Conservation (phyloP, 75 land plant genomes). For the Selaginella tamariscina region DNA sequence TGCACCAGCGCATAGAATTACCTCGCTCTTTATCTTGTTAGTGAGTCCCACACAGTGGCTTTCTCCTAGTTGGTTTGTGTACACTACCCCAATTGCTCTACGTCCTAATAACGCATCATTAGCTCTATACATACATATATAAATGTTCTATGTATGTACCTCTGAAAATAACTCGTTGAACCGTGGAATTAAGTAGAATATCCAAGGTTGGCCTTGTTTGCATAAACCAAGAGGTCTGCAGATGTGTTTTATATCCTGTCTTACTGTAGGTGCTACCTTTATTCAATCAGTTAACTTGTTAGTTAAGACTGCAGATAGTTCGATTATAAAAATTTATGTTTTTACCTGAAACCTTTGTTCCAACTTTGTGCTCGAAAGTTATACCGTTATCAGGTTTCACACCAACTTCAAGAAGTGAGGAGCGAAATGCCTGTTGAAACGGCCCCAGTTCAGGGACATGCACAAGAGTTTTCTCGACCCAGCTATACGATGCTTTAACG, state of each 20-base stretch:
- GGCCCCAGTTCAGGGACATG: neutral
- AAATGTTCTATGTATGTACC: neutral
- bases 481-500: neutral
- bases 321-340: too few species aligned
- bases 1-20: conserved; percentile 11
- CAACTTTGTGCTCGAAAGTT: neutral
- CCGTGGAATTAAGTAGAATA: neutral
- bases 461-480: neutral
- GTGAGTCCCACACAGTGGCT: neutral
- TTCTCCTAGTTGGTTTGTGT: neutral
- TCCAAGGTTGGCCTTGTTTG: neutral
- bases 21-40: neutral
- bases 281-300: neutral
- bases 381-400: neutral
- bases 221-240: neutral
- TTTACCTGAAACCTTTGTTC: neutral
- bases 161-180: neutral
- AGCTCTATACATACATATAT: neutral
- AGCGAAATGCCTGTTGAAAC: neutral
- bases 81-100: neutral
- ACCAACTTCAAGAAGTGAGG: neutral
- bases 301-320: neutral
- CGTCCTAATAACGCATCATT: neutral
- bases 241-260: neutral
- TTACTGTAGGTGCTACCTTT: neutral